Percentiles rank a stretch among this genome's conserved stretches.
These are phyloP conservation scores for Amanita jacksonii DNA, from an alignment of 768 basidiomycete genomes.

Conservation along the genomic window DNA sequence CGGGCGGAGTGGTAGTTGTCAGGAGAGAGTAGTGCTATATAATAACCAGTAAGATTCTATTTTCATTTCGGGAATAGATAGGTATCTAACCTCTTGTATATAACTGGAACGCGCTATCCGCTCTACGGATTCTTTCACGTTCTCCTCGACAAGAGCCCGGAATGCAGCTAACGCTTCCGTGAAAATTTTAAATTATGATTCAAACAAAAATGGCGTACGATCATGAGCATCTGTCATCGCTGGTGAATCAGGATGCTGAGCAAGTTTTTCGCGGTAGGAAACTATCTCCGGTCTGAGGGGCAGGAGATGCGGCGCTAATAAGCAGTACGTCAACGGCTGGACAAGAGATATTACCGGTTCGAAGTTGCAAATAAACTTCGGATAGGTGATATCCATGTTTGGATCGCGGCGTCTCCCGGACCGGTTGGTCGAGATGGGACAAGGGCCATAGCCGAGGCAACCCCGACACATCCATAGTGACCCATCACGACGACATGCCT, in stretches of 20 bases:
- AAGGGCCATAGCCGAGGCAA: slow-evolving; percentile 13
- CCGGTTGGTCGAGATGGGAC: slow-evolving; percentile 6
- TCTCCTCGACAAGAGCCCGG: slow-evolving; percentile 16
- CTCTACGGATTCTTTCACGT: slow-evolving; percentile 13
- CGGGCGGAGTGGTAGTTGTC: neutral
- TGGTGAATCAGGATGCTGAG: slow-evolving; percentile 2
- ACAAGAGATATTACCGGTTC: slow-evolving; percentile 9
- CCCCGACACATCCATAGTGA: slow-evolving; percentile 18
- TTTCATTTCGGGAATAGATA: neutral
- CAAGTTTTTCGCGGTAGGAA: slow-evolving; percentile 11
- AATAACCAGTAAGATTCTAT: neutral
- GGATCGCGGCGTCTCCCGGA: slow-evolving; percentile 11
- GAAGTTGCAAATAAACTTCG: slow-evolving; percentile 15
- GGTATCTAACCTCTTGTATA: neutral
- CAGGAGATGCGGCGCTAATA: neutral
- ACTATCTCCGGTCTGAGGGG: slow-evolving; percentile 13
- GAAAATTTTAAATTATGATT: neutral
- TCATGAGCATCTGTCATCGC: slow-evolving; percentile 13
- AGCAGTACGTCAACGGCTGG: neutral
- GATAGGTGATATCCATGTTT: slow-evolving; percentile 18
- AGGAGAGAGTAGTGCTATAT: neutral
- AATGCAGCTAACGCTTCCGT: slow-evolving; percentile 11
- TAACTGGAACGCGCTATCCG: slow-evolving; percentile 8
- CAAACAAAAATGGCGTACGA: slow-evolving; percentile 8
- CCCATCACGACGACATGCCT: slow-evolving; percentile 18